phyloP scores from a whole-genome alignment of 2,329 filamentous ascomycete genomes.

The Aquanectria penicillioides region DNA sequence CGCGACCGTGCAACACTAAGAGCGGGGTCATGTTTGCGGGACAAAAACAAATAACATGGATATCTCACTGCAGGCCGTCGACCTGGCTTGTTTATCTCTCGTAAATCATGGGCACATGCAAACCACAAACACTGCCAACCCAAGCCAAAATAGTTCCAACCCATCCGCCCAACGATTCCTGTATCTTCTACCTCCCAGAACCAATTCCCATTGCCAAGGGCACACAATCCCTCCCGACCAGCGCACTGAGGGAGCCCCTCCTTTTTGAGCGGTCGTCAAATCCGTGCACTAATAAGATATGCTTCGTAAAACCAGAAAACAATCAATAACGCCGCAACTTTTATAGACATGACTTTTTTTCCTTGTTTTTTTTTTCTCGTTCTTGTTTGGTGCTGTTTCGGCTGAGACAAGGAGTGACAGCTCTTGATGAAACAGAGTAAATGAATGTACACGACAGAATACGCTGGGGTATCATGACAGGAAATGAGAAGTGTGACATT shows the following conservation, averaged over 20 bases:
- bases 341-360: conserved; percentile 15
- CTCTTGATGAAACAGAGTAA: conserved; percentile 13
- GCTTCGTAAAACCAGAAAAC: conserved; percentile 15
- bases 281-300: conserved; percentile 22
- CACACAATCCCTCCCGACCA: conserved; percentile 17
- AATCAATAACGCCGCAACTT: conserved; percentile 32
- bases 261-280: conserved; percentile 29
- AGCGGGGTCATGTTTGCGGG: not conserved
- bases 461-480: conserved; percentile 47
- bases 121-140: conserved; percentile 33
- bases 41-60: conserved; percentile 22
- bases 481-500: conserved; percentile 31
- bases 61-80: conserved; percentile 37
- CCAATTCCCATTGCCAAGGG: conserved; percentile 14
- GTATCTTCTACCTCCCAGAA: conserved; percentile 23
- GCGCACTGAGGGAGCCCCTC: conserved; percentile 25
- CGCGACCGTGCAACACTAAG: no score
- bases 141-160: conserved; percentile 21
- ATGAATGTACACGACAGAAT: conserved; percentile 36
- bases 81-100: conserved; percentile 42
- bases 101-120: conserved; percentile 42
- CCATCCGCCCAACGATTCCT: conserved; percentile 24
- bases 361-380: conserved; percentile 6
- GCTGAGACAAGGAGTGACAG: not conserved
- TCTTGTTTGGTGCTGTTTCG: not conserved